Percentiles rank a stretch among this genome's conserved stretches.
phyloP scores from a whole-genome alignment of 306 rosid genomes.

The Mimosa pudica region DNA sequence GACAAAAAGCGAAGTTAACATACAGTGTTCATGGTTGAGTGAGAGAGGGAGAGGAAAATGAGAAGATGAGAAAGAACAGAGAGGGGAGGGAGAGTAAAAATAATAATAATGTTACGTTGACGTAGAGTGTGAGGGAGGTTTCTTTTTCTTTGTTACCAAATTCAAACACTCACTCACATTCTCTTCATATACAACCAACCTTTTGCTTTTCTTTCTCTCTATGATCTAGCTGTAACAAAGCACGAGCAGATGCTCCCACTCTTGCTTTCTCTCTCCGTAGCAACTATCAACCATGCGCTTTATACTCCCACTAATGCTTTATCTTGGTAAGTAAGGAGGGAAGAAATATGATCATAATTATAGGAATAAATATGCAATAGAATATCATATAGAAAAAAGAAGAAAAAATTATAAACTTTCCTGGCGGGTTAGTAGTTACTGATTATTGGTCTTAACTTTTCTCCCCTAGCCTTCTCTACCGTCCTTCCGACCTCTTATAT shows the following conservation, averaged over 20 bases:
- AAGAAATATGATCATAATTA: no score
- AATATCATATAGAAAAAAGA: no score
- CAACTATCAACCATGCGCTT: constrained; percentile 2
- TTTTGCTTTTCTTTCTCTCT: constrained; percentile 35
- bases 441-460: no score
- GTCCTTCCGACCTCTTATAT: no score
- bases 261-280: constrained; percentile 36
- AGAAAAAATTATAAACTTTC: no score
- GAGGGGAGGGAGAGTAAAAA: constrained; percentile 8
- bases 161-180: constrained; percentile 46
- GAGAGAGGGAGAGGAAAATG: constrained; percentile 10
- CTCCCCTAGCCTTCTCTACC: no score
- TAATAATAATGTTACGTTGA: background rate
- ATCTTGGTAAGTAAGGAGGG: background rate
- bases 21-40: no score
- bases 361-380: no score
- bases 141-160: constrained; percentile 61
- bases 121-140: constrained; percentile 49
- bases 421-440: no score
- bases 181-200: constrained; percentile 36
- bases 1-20: constrained; percentile 23
- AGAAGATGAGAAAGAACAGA: constrained; percentile 8
- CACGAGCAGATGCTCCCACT: constrained; percentile 27
- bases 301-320: constrained; percentile 30
- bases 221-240: constrained; percentile 2